These are phyloP conservation scores for Phytopythium delawarense DNA, from an alignment of 352 stramenopile species.

Conservation along the genomic window DNA sequence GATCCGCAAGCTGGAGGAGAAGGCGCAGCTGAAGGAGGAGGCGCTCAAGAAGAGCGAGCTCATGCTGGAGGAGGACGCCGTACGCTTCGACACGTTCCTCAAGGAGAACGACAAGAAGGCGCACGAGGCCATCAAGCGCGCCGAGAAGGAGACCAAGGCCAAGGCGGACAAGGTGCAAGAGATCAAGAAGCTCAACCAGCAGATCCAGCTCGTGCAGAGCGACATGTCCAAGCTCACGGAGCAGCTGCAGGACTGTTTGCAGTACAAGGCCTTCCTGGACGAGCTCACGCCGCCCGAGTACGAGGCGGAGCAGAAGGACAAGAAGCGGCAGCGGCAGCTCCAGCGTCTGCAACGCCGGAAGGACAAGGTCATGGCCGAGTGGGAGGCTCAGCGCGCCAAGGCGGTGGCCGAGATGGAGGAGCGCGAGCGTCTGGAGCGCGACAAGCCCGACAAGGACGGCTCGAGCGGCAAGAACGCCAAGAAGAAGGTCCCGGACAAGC, in stretches of 20 bases:
- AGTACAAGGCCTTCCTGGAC: constrained; percentile 93
- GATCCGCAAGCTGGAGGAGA: constrained; percentile 96
- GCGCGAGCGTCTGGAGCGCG: constrained; percentile 43
- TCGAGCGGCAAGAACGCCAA: constrained; percentile 29
- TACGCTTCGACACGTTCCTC: constrained; percentile 95
- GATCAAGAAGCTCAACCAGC: constrained; percentile 94
- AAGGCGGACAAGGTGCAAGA: constrained; percentile 94
- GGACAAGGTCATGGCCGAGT: constrained; percentile 64
- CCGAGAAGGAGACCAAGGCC: constrained; percentile 92
- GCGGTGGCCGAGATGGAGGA: constrained; percentile 68
- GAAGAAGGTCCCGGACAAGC: constrained; percentile 57
- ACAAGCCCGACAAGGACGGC: constrained; percentile 56
- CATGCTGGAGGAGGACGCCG: constrained; percentile 95
- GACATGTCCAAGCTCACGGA: constrained; percentile 95
- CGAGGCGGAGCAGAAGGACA: constrained; percentile 69
- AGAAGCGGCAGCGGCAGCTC: constrained; percentile 65
- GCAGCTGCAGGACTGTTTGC: constrained; percentile 92
- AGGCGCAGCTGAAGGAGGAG: constrained; percentile 94
- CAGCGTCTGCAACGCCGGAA: constrained; percentile 64
- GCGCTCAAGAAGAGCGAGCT: constrained; percentile 93
- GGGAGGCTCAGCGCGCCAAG: constrained; percentile 52
- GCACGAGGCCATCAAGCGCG: constrained; percentile 93
- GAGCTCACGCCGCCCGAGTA: constrained; percentile 88
- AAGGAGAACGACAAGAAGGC: constrained; percentile 97
- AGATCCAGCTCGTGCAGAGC: constrained; percentile 92